Conservation (phyloP, 768 basidiomycete genomes). For the Myochromella boudieri region DNA sequence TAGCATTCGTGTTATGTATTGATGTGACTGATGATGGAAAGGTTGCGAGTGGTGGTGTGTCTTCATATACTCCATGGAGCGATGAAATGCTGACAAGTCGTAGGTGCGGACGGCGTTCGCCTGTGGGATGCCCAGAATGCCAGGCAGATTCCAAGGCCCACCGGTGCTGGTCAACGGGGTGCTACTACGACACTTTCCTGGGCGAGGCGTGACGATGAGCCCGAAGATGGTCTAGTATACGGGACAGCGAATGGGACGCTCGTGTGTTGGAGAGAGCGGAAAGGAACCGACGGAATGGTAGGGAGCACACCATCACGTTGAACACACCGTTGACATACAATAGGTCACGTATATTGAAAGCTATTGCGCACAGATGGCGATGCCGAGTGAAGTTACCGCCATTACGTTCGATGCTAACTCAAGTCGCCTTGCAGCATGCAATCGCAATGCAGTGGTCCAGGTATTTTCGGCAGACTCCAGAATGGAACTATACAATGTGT, state of each 20-base stretch:
- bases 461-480: slow-evolving; percentile 14
- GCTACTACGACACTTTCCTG: slow-evolving; percentile 4
- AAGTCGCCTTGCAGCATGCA: slow-evolving; percentile 19
- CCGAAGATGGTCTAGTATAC: slow-evolving; percentile 9
- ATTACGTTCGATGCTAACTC: slow-evolving; percentile 18
- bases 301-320: background rate
- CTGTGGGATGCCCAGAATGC: background rate
- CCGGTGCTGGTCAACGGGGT: slow-evolving; percentile 5
- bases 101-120: slow-evolving; percentile 1
- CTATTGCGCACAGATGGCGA: background rate
- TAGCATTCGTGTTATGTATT: too few species aligned
- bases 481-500: slow-evolving; percentile 15
- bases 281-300: background rate
- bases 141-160: background rate
- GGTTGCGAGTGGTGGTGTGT: background rate
- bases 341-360: background rate
- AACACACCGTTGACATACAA: background rate
- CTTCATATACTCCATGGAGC: too few species aligned
- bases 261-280: background rate
- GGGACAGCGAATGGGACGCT: slow-evolving; percentile 6
- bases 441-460: slow-evolving; percentile 17
- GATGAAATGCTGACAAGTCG: too few species aligned
- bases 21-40: background rate
- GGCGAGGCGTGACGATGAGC: slow-evolving; percentile 6
- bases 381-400: slow-evolving; percentile 16